Evolutionary conservation across 73 alveolate genomes (phyloP), one percentile per base, ranked within the genome.

Genomic region (Tetrahymena thermophila): DNA sequence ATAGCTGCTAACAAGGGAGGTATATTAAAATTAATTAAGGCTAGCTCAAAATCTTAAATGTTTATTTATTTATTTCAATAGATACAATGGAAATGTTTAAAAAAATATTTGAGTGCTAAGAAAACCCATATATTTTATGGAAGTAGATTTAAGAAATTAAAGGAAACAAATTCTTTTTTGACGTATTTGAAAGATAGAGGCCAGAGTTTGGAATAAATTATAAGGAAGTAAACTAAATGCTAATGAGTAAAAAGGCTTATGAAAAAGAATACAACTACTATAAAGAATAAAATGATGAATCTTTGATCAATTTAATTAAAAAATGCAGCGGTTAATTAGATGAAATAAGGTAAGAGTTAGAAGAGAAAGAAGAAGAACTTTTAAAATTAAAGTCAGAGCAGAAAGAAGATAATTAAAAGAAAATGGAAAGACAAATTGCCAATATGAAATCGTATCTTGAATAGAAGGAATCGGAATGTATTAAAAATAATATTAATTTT

Each of bases 191-290:
- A 44, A 38, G 83, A 25, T 95, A 95, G 93, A 85, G 85, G 50
- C 94, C 97, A 34, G 95, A 85, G 21, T 95, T 85, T 95, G 97
- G 97, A 17, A 89, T 95, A 7, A 95, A 95, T 55, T 95, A 95
- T 84, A 34, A 95, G 43, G 97, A 95, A 95, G 35, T 95, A 10
- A 95, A 95, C 34, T 85, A 95, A 89, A 34, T 95, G 94, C 34
- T 95, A 56, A 85, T 95, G 95, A 95, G 95, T 50, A 85, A 85
- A 14, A 95, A 95, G 43, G 95, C 94, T 0, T 95, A 85, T 95
- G 97, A 95, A 35, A 95, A 94, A 56, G 97, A 95, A 34, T 95
- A 85, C 89, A 43, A 85, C 55, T 31, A 21, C 13, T 95, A 95
- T 35, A 95, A 95, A 42, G 97, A 95, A 85, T 50, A 89, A 50